phyloP scores from a whole-genome alignment of 352 stramenopile genomes.

The Phytophthora sansomeana region DNA sequence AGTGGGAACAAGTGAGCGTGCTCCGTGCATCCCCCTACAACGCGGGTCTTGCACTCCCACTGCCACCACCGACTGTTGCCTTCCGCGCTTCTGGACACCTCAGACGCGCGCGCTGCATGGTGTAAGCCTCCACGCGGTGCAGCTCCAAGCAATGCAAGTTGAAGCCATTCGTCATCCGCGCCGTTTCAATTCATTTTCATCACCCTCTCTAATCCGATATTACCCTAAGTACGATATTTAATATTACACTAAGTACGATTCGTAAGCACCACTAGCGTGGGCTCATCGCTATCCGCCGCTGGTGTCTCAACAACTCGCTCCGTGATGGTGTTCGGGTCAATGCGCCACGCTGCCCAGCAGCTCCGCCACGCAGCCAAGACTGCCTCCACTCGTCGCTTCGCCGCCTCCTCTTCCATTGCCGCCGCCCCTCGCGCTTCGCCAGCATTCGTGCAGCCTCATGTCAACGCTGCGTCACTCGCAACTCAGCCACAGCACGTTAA shows the following conservation, averaged over 20 bases:
- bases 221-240: background rate
- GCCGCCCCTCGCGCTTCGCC: background rate
- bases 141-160: no score
- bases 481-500: slow-evolving; percentile 39
- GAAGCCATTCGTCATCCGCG: no score
- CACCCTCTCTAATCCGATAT: no score
- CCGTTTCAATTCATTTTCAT: no score
- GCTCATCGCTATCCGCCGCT: no score
- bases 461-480: slow-evolving; percentile 7
- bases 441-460: slow-evolving; percentile 19
- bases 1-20: no score
- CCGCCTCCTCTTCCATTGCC: slow-evolving; percentile 13
- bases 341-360: slow-evolving; percentile 39
- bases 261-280: slow-evolving; percentile 21
- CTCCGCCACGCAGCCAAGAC: slow-evolving; percentile 27
- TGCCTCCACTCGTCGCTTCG: slow-evolving; percentile 2
- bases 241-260: slow-evolving; percentile 3
- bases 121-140: background rate
- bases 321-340: slow-evolving; percentile 38
- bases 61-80: background rate
- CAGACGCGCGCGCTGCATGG: no score
- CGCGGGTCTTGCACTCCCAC: background rate
- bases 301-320: slow-evolving; percentile 1
- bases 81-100: no score
- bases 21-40: background rate